These are phyloP conservation scores for Dactylellina leptospora DNA, from an alignment of 2,329 filamentous ascomycete genomes.

Conservation along the genomic window DNA sequence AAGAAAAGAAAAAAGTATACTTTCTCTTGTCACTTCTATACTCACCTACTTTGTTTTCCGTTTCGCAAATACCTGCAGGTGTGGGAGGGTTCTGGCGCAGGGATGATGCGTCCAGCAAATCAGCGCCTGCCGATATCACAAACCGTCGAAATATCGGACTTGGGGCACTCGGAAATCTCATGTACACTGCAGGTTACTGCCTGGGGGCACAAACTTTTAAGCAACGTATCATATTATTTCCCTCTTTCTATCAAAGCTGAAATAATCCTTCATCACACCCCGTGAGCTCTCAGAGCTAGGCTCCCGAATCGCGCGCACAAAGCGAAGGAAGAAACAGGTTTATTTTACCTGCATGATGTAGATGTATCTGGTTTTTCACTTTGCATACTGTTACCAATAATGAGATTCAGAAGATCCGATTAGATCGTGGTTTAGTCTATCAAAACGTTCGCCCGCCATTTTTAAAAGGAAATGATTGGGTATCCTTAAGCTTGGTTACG, in stretches of 20 bases:
- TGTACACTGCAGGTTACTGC: constrained; percentile 25
- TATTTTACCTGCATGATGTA: too few relatives aligned
- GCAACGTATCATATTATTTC: too few relatives aligned
- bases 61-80: not conserved
- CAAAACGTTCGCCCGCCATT: not conserved
- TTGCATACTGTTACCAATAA: too few relatives aligned
- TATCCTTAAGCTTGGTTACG: not conserved
- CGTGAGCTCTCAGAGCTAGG: too few relatives aligned
- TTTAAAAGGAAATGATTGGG: not conserved
- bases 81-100: constrained; percentile 26
- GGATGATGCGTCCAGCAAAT: constrained; percentile 34
- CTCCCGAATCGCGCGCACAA: too few relatives aligned
- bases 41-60: not conserved
- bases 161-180: constrained; percentile 49
- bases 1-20: not conserved
- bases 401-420: too few relatives aligned
- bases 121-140: constrained; percentile 37
- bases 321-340: too few relatives aligned
- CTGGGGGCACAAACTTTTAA: too few relatives aligned
- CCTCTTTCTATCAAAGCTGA: too few relatives aligned
- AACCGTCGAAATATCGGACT: constrained; percentile 34
- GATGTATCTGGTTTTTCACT: too few relatives aligned
- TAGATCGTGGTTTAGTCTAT: too few relatives aligned
- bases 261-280: too few relatives aligned
- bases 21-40: constrained; percentile 7